Base-by-base conservation (phyloP, 176 grass and related monocot genomes). In the maize (Zea mays) region DNA sequence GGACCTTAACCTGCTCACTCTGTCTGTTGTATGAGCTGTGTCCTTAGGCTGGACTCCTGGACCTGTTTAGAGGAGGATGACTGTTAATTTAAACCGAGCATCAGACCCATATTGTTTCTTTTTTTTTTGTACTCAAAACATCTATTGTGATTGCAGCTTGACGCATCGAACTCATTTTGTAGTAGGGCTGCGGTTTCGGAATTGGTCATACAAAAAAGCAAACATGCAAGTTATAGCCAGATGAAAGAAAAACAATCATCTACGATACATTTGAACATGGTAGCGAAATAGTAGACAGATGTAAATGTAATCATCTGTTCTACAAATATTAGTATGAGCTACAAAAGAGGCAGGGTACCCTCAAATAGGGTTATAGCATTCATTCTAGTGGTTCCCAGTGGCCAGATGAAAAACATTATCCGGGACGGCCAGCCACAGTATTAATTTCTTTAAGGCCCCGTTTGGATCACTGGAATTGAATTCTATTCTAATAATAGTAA, bases 31-130 rank as follows among this genome's bases (percentile, higher is more conserved):
- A 97, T 79, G 57, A 93, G 74, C 71, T 97, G 90, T 62, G 94
- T 93, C 83, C 89, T 93, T 70, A 97, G 81, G 76, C 94, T 97
- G 78, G 86, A 89, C 71, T 93, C 90, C 42, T 91, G 85, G 56
- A 97, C 90, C 94, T 97, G 84, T 56, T 76, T 37, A 86, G 61
- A 34, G 62, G 9, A 86, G 79, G 42, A 79, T 63, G 39, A 42
- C 13, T 41, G 21, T 46, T 47, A 78, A 67, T 80, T 73, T 71
- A 77, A n/a, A 81, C 40, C 21, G 52, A 81, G 65, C 50, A 61
- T 8, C 6, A 66, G 72, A 77, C 27, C 6, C 48, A 66, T 0
- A 36, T 5, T 73, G 4, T 54, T 48, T 52, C 1, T 71, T 58
- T 87, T 61, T 17, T 76, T 20, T 48, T 12, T 27, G 27, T 17